phyloP scores from a whole-genome alignment of 2,329 filamentous ascomycete genomes.

The Claviceps sp. region DNA sequence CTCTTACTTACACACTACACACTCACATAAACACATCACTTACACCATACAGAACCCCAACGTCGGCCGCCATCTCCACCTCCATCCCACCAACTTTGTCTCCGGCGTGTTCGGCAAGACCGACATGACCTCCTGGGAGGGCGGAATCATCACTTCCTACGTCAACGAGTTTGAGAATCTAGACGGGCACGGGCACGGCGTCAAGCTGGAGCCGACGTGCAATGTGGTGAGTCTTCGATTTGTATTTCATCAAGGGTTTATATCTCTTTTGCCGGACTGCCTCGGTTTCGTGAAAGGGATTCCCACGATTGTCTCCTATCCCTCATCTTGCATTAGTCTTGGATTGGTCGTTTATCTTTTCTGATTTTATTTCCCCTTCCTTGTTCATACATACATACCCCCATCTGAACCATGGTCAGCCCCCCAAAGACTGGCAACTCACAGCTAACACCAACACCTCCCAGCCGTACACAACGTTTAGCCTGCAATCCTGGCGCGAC shows the following conservation, averaged over 20 bases:
- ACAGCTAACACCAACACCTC: neutral
- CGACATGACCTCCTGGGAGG: conserved; percentile 57
- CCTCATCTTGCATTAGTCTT: too few relatives aligned
- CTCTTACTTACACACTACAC: too few relatives aligned
- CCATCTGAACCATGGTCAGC: too few relatives aligned
- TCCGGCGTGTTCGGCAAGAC: conserved; percentile 50
- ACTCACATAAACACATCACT: neutral
- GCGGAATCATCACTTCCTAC: conserved; percentile 67
- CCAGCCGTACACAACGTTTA: conserved; percentile 50
- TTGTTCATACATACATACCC: too few relatives aligned
- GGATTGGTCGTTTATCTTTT: too few relatives aligned
- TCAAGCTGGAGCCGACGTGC: conserved; percentile 63
- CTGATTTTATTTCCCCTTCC: too few relatives aligned
- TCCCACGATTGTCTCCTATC: too few relatives aligned
- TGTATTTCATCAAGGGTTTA: too few relatives aligned
- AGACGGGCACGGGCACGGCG: conserved; percentile 67
- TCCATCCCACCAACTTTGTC: conserved; percentile 59
- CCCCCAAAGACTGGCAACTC: too few relatives aligned
- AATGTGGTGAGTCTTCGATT: conserved; percentile 41
- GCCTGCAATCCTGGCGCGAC: conserved; percentile 51
- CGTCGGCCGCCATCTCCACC: conserved; percentile 66
- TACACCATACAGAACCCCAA: conserved; percentile 48
- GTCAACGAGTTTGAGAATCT: conserved; percentile 69
- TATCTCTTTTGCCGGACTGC: too few relatives aligned
- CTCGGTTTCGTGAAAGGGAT: too few relatives aligned